Evolutionary conservation across 2,329 filamentous ascomycete species (phyloP), one percentile per base, ranked within the genome.

Genomic region (Beauveria sp.): DNA sequence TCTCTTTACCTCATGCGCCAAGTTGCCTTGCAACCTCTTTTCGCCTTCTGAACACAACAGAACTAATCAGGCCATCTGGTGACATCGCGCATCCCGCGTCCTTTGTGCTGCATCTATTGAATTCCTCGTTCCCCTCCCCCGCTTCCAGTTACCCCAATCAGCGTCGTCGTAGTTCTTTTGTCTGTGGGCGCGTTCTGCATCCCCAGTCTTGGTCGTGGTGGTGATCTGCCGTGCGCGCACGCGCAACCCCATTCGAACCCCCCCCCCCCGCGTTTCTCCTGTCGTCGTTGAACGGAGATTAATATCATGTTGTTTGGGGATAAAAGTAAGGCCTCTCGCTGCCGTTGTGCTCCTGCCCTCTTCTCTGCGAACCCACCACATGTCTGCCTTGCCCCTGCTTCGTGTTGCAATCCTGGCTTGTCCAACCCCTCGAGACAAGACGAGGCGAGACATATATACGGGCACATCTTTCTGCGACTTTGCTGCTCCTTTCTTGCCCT

Each of bases 301-400:
- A 24, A 38, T 8, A 60, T 46, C 18, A 58, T 62, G 53, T 46
- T 26, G 20, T 46, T 53, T 34, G 53, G 46, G 26, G 45, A 62
- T 58, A 62, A 62, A 62, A 43, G 60, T 62, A 62, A 61, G 60
- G 53, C 46, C 20, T 46, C 26, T 46, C 53, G 53, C 51, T 18
- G 22, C 18, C 31, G n/a, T 24, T 49, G 38, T 60, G 58, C 49
- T 53, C 58, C 58, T 60, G 58, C 58, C 56, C 31, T 40, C 55
- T 16, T 26, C 8, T 22, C 12, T 28, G 22, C 40, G 28, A 40
- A 49, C 20, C 43, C 45, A 58, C 34, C 9, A 18, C 42, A 51
- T 34, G 31, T 26, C 49, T 26, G n/a, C 40, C 52, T 31, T 26
- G 26, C 54, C 42, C 48, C 16, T 24, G n/a, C n/a, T 45, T 5